Conservation (phyloP, 495 filamentous ascomycete genomes). For the Penicillium daleae region DNA sequence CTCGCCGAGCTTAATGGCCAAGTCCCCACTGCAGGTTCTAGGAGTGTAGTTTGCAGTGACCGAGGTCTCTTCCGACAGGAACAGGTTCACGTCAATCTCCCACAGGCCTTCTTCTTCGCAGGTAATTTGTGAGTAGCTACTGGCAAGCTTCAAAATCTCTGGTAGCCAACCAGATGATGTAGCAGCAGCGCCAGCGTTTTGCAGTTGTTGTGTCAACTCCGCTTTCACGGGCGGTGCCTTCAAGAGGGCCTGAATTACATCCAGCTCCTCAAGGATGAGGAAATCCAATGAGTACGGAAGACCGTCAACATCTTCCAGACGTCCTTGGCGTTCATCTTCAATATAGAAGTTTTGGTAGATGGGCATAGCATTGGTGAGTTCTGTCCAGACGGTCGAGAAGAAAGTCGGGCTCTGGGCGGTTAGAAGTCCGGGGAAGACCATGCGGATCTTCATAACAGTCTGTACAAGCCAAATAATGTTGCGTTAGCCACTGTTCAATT, state of each 20-base stretch:
- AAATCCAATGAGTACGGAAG: constrained; percentile 97
- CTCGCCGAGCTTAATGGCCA: constrained; percentile 90
- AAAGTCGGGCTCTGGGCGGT: constrained; percentile 75
- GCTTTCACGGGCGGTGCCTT: constrained; percentile 82
- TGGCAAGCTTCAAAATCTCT: constrained; percentile 80
- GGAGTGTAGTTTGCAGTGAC: constrained; percentile 97
- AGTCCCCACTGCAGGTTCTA: constrained; percentile 85
- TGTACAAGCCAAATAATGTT: constrained; percentile 29
- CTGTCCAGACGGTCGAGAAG: constrained; percentile 86
- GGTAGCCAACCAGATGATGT: constrained; percentile 68
- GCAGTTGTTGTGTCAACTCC: constrained; percentile 76
- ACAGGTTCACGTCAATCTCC: constrained; percentile 95
- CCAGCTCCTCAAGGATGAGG: constrained; percentile 87
- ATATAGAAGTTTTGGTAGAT: constrained; percentile 83
- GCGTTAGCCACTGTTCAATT: constrained; percentile 10
- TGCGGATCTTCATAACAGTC: constrained; percentile 87
- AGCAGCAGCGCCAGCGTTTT: constrained; percentile 58
- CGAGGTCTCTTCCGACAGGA: constrained; percentile 91
- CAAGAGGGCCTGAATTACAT: constrained; percentile 87
- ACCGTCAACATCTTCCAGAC: constrained; percentile 86
- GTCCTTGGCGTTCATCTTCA: constrained; percentile 78
- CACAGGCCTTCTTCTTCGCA: constrained; percentile 91
- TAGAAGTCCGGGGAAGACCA: constrained; percentile 79
- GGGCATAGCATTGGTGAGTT: constrained; percentile 70
- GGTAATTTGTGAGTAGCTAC: constrained; percentile 87